Evolutionary conservation across 768 basidiomycete species (phyloP).

Genomic region (Dacryopinax primogenitus): DNA sequence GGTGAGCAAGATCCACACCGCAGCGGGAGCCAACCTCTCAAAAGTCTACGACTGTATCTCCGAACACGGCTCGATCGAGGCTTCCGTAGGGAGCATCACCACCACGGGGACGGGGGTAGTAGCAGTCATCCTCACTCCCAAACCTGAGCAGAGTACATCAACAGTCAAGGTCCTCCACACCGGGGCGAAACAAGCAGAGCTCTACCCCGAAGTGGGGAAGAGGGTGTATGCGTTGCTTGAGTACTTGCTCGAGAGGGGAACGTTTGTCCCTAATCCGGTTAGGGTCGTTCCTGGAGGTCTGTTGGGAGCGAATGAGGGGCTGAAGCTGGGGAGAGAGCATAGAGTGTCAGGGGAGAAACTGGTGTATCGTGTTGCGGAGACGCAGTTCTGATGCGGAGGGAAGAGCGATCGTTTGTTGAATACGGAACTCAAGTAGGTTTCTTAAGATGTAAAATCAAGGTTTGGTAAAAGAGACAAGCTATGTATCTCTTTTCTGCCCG

Average conservation of each 20-base stretch:
- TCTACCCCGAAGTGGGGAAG: neutral
- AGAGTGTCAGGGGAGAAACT: conserved; percentile 16
- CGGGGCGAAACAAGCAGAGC: neutral
- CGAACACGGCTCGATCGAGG: conserved; percentile 15
- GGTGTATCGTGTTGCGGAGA: conserved; percentile 14
- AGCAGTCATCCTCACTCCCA: conserved; percentile 6
- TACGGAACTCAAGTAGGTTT: no score
- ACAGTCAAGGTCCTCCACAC: conserved; percentile 12
- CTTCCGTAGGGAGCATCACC: conserved; percentile 8
- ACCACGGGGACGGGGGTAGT: neutral
- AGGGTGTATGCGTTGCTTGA: conserved; percentile 5
- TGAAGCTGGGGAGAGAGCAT: conserved; percentile 7
- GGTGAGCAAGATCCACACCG: conserved; percentile 11
- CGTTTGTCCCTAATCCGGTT: conserved; percentile 11
- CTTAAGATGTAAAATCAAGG: no score
- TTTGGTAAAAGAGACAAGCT: no score
- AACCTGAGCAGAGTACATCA: neutral
- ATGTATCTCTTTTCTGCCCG: no score
- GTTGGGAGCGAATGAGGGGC: conserved; percentile 12
- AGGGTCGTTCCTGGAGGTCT: conserved; percentile 14
- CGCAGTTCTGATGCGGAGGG: conserved; percentile 9
- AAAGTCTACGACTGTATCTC: conserved; percentile 19
- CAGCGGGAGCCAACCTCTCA: conserved; percentile 14
- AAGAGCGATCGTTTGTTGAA: no score
- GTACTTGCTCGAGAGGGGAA: neutral